Base-by-base conservation (phyloP, 441 rosid genomes). In the Corymbia citriodora region DNA sequence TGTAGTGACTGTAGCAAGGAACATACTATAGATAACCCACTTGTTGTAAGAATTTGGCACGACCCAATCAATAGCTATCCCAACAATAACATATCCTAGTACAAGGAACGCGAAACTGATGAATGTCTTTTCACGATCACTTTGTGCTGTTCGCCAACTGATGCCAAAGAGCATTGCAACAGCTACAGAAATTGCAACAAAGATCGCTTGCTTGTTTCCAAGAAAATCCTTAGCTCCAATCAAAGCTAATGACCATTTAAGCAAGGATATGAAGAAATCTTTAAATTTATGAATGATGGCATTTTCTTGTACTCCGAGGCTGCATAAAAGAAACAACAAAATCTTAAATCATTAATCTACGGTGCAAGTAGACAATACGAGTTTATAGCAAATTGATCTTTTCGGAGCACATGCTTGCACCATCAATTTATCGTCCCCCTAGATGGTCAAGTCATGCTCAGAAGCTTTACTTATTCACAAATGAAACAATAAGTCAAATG, bases 31-130 rank as follows among this genome's bases (percentile, higher is more conserved):
- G 16, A 13, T 61, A 61, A 61, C 29, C 68, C 68, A 61, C 16
- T 61, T 61, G 68, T 61, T 61, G 29, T 61, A 1, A 27, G n/a
- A 27, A 61, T 61, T 61, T 2, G 16, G 8, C 27, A 61, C 7
- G 0, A 61, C 16, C 31, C 0, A 2, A 0, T 61, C 16, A 3
- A 61, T 61, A 25, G 4, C 14, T 11, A 12, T 61, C 68, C 68
- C 29, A 61, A 61, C 68, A 61, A 61, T 27, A 6, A 61, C 15
- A 2, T 61, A 61, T 61, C 31, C 31, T 61, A 61, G 16, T 27
- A 61, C 0, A 61, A 11, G 2, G 13, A 61, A 27, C 12, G 1
- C 2, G 31, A 61, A 61, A 61, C n/a, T 14, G 7, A 61, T 61
- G 14, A 61, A 61, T 13, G 31, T 2, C 3, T 12, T 12, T 61